A percentile compares a stretch with the other conserved stretches of the same genome.
Conservation (phyloP, 345 rosid species). For the Alliaria petiolata region DNA sequence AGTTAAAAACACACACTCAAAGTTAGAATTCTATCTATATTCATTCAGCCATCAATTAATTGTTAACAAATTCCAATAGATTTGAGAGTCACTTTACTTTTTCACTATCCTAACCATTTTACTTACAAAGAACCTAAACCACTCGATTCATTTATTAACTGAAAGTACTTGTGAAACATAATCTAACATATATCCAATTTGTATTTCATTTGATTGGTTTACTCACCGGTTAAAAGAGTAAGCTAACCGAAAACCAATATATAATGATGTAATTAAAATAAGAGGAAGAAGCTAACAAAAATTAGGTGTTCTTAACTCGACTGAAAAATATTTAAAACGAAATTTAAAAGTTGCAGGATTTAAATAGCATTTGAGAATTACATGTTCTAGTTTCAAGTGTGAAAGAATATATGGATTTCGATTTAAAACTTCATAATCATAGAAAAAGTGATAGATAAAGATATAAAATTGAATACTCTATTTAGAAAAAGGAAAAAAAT, state of each 20-base stretch:
- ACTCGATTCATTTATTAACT: neutral
- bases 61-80: neutral
- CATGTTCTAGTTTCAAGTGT: too few relatives aligned
- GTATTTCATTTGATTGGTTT: neutral
- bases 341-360: too few relatives aligned
- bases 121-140: too few relatives aligned
- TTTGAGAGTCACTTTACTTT: neutral
- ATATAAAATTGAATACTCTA: neutral
- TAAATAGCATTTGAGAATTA: too few relatives aligned
- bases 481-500: neutral
- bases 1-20: neutral
- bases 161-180: neutral
- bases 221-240: neutral
- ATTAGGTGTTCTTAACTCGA: too few relatives aligned
- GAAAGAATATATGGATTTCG: too few relatives aligned
- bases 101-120: neutral
- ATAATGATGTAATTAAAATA: neutral
- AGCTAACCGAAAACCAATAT: neutral
- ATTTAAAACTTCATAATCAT: too few relatives aligned
- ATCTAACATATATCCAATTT: neutral
- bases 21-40: neutral
- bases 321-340: too few relatives aligned
- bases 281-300: neutral
- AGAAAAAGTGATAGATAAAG: too few relatives aligned
- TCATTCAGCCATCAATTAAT: neutral